A percentile compares a stretch with the other conserved stretches of the same genome.
phyloP scores from a whole-genome alignment of 805 yeast species.

The Cephaloascus fragrans region DNA sequence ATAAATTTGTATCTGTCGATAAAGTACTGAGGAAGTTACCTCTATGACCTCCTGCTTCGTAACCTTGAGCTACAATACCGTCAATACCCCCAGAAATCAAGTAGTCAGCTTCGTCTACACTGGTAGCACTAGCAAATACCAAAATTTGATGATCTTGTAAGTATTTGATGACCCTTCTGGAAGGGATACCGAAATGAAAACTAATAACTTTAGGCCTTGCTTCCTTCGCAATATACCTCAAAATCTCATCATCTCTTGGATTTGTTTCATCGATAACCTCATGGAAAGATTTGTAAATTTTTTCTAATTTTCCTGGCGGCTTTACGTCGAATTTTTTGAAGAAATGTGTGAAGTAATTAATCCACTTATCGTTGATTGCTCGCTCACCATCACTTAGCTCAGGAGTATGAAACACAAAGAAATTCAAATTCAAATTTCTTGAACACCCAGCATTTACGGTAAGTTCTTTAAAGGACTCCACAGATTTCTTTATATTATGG shows the following conservation, averaged over 20 bases:
- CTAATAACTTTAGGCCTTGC: slow-evolving; percentile 34
- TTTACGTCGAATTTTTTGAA: not conserved
- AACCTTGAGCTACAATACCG: slow-evolving; percentile 45
- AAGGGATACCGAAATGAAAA: slow-evolving; percentile 46
- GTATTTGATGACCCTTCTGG: slow-evolving; percentile 14
- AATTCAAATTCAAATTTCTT: slow-evolving; percentile 30
- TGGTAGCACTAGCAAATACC: slow-evolving; percentile 39
- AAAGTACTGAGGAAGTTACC: slow-evolving; percentile 27
- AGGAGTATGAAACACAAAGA: slow-evolving; percentile 31
- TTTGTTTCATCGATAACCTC: slow-evolving; percentile 15
- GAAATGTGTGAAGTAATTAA: not conserved
- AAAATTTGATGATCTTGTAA: slow-evolving; percentile 26
- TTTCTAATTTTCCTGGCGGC: slow-evolving; percentile 3
- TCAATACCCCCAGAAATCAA: slow-evolving; percentile 25
- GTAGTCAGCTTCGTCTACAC: slow-evolving; percentile 27
- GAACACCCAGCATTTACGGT: slow-evolving; percentile 1
- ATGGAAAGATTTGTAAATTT: not conserved
- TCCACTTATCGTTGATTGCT: slow-evolving; percentile 5
- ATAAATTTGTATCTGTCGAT: slow-evolving; percentile 21
- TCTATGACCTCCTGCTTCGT: slow-evolving; percentile 60
- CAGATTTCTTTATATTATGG: slow-evolving; percentile 2
- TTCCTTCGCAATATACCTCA: slow-evolving; percentile 9
- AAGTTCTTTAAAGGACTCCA: slow-evolving; percentile 7
- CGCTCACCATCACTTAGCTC: slow-evolving; percentile 9
- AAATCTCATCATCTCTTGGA: slow-evolving; percentile 7